phyloP scores from a whole-genome alignment of 2,329 filamentous ascomycete species.

The Beauveria asiatica region DNA sequence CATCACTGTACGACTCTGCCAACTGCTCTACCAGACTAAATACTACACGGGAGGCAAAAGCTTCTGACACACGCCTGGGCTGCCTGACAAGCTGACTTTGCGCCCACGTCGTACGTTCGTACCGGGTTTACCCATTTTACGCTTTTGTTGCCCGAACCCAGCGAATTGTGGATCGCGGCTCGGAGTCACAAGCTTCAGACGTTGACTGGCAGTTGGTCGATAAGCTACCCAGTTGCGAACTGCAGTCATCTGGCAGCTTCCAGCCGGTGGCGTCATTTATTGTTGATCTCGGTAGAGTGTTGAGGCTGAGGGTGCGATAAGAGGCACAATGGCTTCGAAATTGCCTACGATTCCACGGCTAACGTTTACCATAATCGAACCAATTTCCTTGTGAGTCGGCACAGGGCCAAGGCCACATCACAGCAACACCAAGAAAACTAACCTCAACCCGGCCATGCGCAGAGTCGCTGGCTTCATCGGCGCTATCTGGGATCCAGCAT shows the following conservation, averaged over 20 bases:
- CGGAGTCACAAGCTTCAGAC: constrained; percentile 11
- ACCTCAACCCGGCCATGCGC: background rate
- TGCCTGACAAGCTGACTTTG: constrained; percentile 1
- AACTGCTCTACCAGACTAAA: background rate
- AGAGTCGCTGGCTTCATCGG: constrained; percentile 53
- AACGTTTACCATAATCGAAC: constrained; percentile 61
- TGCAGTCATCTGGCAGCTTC: constrained; percentile 9
- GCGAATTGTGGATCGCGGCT: constrained; percentile 11
- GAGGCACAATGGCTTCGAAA: constrained; percentile 45
- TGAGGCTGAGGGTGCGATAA: background rate
- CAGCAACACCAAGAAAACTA: background rate
- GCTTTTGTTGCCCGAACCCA: constrained; percentile 6
- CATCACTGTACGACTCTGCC: background rate
- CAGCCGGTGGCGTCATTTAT: constrained; percentile 10
- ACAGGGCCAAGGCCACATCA: constrained; percentile 5
- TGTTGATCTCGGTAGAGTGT: background rate
- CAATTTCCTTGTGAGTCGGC: constrained; percentile 52
- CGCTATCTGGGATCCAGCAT: constrained; percentile 46
- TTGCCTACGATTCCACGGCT: constrained; percentile 56
- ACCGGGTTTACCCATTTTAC: background rate
- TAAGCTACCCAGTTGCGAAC: constrained; percentile 4
- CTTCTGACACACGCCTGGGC: background rate
- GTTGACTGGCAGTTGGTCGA: constrained; percentile 4
- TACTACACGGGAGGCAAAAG: background rate
- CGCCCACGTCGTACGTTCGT: constrained; percentile 5